Base-by-base conservation (phyloP, 495 filamentous ascomycete genomes). In the Chlorociboria aeruginascens region DNA sequence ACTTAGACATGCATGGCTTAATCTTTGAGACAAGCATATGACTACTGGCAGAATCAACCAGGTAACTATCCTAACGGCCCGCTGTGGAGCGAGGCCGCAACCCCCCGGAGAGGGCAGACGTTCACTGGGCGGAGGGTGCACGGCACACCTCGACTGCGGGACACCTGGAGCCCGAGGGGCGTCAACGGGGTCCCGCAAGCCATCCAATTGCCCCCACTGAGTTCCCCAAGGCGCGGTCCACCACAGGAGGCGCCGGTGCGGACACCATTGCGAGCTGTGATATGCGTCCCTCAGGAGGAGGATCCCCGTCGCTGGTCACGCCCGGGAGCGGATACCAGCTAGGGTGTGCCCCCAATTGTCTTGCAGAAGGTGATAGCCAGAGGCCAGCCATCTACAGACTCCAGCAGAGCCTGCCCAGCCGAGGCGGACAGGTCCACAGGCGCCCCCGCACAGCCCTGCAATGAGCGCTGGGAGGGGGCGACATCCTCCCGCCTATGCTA, bases 11-110 rank as follows among this genome's bases (percentile, higher is more conserved):
- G 72, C 72, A 79, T 81, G 72, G 76, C 73, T 79, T 79, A 81
- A 78, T 79, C 70, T 78, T 79, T 81, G 71, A 81, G 71, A 79
- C 72, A 81, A 79, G 71, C 71, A 79, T 79, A 78, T 79, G 68
- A 78, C 72, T 78, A 78, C 73, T 78, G 69, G 71, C 73, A 80
- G 73, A 78, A 79, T 79, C 71, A 78, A 79, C 72, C 73, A 79
- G 71, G 67, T 80, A 79, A 69, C 70, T 74, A 74, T 71, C 69
- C 57, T 76, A 10, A 30, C 42, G 35, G 13, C 17, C 13, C n/a
- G 20, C 20, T 4, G 20, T 25, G 20, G 20, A 4, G 20, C 20
- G 2, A 17, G 32, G 34, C 32, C 32, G 43, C 17, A 30, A 34
- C 28, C 48, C 40, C 10, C 13, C 17, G 12, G 7, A 32, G 35